A percentile compares a stretch with the other conserved stretches of the same genome.
Conservation (phyloP, 1,284 basidiomycete species). For the Puccinia triticina region DNA sequence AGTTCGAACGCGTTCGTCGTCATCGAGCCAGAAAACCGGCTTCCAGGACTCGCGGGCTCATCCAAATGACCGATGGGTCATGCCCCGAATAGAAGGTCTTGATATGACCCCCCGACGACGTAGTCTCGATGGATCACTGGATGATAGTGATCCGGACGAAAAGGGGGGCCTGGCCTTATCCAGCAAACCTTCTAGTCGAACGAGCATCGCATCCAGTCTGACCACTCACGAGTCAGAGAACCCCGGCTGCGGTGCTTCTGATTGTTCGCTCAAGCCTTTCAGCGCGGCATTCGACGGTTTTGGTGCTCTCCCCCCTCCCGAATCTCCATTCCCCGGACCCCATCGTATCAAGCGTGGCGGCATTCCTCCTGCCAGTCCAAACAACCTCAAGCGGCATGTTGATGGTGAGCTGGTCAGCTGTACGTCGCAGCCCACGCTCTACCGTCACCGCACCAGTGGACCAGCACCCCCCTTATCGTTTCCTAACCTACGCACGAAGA, state of each 20-base stretch:
- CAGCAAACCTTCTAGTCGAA: conserved; percentile 44
- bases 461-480: not conserved
- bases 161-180: conserved; percentile 15
- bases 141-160: conserved; percentile 41
- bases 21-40: not conserved
- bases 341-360: conserved; percentile 20
- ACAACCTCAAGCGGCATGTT: conserved; percentile 42
- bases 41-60: not conserved
- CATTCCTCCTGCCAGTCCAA: conserved; percentile 37
- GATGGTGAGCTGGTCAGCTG: conserved; percentile 28
- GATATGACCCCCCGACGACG: conserved; percentile 32
- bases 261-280: conserved; percentile 20
- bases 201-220: conserved; percentile 20
- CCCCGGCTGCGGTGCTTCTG: not conserved
- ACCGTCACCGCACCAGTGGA: conserved; percentile 10
- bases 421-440: conserved; percentile 2
- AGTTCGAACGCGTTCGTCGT: not conserved
- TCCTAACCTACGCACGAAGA: not conserved
- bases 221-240: not conserved
- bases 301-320: conserved; percentile 49
- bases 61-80: conserved; percentile 11
- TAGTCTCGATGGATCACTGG: conserved; percentile 31
- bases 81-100: conserved; percentile 42
- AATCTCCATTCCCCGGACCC: conserved; percentile 47
- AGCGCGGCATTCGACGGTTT: conserved; percentile 22